phyloP scores from a whole-genome alignment of 495 filamentous ascomycete genomes.

The Rhypophila decipiens region DNA sequence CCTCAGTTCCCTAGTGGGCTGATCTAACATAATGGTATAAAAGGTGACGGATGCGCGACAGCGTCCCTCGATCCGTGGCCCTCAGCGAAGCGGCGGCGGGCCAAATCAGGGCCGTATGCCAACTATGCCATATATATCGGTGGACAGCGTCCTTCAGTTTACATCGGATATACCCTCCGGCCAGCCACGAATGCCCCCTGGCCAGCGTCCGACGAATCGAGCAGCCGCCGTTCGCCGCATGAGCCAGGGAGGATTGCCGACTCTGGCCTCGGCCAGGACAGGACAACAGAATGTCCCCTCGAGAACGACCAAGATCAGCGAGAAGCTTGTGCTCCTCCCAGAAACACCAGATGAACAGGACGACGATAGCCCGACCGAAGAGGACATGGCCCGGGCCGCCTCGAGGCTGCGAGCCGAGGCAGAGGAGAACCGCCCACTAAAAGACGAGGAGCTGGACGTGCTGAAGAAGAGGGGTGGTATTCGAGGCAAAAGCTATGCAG shows the following conservation, averaged over 20 bases:
- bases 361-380: slow-evolving; percentile 48
- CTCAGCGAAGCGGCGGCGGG: slow-evolving; percentile 9
- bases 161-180: slow-evolving; percentile 92
- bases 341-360: slow-evolving; percentile 64
- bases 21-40: background rate
- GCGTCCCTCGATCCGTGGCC: slow-evolving; percentile 17
- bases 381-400: slow-evolving; percentile 30
- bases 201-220: slow-evolving; percentile 47
- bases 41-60: slow-evolving; percentile 35
- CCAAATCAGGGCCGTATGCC: slow-evolving; percentile 22
- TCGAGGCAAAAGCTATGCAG: slow-evolving; percentile 87
- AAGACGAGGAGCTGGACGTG: slow-evolving; percentile 69
- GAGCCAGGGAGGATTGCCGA: slow-evolving; percentile 28
- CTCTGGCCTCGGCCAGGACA: slow-evolving; percentile 41
- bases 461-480: slow-evolving; percentile 56
- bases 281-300: slow-evolving; percentile 72
- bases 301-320: slow-evolving; percentile 83
- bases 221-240: slow-evolving; percentile 38
- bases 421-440: slow-evolving; percentile 61
- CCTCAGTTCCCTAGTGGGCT: background rate
- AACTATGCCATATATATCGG: slow-evolving; percentile 76
- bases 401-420: slow-evolving; percentile 44
- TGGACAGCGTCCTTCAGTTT: slow-evolving; percentile 93
- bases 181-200: slow-evolving; percentile 72
- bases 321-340: slow-evolving; percentile 92